These are phyloP conservation scores for Bonia amplexicaulis DNA, from an alignment of 176 grass and related monocot species.

Conservation along the genomic window DNA sequence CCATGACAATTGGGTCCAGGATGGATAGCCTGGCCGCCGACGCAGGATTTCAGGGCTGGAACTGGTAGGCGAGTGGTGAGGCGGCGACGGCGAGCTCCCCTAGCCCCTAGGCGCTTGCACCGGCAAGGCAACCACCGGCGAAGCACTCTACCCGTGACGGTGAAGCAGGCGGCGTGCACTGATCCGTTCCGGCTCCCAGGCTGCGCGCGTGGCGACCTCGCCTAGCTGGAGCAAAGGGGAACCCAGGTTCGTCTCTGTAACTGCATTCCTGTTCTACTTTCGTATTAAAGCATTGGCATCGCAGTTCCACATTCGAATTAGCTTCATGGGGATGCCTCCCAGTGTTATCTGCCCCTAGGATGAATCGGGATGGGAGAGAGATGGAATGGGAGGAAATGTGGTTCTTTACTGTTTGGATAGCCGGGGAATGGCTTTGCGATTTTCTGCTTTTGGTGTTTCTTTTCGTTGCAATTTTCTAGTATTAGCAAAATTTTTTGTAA, in stretches of 20 bases:
- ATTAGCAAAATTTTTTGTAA: neutral
- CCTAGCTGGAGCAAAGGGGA: neutral
- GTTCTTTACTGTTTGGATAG: neutral
- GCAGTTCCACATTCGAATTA: neutral
- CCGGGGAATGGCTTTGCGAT: neutral
- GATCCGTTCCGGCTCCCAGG: neutral
- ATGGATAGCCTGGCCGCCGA: neutral
- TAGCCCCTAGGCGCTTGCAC: neutral
- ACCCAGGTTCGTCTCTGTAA: conserved; percentile 13
- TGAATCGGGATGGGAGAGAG: neutral
- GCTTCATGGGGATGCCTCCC: no score
- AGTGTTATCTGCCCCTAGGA: neutral
- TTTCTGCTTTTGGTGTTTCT: neutral
- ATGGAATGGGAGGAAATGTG: neutral
- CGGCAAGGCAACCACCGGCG: neutral
- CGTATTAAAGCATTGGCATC: neutral
- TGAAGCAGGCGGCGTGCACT: neutral
- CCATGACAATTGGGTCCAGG: neutral
- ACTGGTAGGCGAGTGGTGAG: neutral
- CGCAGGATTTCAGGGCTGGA: neutral
- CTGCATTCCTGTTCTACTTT: neutral
- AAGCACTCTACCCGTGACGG: neutral
- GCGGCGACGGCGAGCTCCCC: no score
- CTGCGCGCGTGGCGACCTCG: neutral
- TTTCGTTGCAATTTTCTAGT: neutral